Conservation (phyloP, 192 early-diverging fungal species). For the Lobosporangium transversale region DNA sequence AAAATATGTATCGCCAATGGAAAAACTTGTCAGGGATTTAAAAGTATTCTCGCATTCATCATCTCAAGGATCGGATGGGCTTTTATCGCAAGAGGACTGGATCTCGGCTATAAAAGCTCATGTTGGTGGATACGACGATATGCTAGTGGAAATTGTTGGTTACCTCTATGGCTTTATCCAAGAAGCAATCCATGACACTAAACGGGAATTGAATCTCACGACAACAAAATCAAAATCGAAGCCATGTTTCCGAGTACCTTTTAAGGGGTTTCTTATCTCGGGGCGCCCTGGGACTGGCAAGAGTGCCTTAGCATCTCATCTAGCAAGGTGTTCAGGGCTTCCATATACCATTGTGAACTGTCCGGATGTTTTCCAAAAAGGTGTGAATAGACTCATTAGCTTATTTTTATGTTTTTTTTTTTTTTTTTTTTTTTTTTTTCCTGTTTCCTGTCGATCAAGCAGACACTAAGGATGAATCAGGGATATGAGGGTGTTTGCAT, state of each 20-base stretch:
- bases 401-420: not conserved
- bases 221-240: not conserved
- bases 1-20: conserved; percentile 1
- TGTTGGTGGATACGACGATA: conserved; percentile 53
- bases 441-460: no score
- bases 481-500: not conserved
- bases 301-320: conserved; percentile 54
- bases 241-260: conserved; percentile 17
- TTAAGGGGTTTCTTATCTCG: conserved; percentile 57
- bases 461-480: no score
- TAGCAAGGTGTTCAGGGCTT: conserved; percentile 55
- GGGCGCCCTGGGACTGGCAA: conserved; percentile 67
- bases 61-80: not conserved
- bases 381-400: conserved; percentile 21
- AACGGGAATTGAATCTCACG: not conserved
- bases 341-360: conserved; percentile 59
- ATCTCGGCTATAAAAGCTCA: not conserved
- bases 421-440: no score
- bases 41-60: not conserved
- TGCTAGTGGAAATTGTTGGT: conserved; percentile 35
- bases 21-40: not conserved
- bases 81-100: conserved; percentile 21
- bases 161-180: conserved; percentile 32
- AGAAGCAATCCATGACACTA: not conserved
- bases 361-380: conserved; percentile 60